A percentile compares a stretch with the other conserved stretches of the same genome.
Conservation (phyloP, 2,329 filamentous ascomycete species). For the Fusarium coffeatum region DNA sequence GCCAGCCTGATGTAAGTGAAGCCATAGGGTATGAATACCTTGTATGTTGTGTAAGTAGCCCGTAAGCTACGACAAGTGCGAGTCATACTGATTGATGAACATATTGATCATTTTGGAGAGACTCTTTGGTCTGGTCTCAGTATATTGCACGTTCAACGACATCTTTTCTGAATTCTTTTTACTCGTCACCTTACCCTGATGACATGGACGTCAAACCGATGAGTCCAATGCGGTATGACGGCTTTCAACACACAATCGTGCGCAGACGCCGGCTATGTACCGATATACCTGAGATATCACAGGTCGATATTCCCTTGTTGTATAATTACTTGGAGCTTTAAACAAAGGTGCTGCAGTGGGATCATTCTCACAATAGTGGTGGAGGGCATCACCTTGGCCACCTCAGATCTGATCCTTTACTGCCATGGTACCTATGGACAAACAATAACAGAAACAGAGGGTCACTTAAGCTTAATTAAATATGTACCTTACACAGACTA, state of each 20-base stretch:
- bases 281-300: background rate
- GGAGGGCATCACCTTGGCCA: background rate
- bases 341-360: background rate
- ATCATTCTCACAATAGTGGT: background rate
- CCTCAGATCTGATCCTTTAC: background rate
- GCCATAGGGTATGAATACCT: background rate
- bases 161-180: background rate
- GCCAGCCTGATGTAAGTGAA: constrained; percentile 7
- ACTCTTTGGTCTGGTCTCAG: background rate
- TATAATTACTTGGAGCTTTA: background rate
- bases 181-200: background rate
- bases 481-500: background rate
- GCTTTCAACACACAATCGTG: background rate
- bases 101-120: background rate
- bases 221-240: background rate
- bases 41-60: background rate
- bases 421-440: background rate
- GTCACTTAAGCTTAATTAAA: background rate
- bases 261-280: background rate
- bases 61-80: background rate
- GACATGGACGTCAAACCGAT: background rate
- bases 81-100: too few relatives aligned
- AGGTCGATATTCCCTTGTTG: background rate
- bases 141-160: background rate
- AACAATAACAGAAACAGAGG: background rate